A percentile compares a stretch with the other conserved stretches of the same genome.
These are phyloP conservation scores for Pleurotus djamor DNA, from an alignment of 768 basidiomycete genomes.

Conservation along the genomic window DNA sequence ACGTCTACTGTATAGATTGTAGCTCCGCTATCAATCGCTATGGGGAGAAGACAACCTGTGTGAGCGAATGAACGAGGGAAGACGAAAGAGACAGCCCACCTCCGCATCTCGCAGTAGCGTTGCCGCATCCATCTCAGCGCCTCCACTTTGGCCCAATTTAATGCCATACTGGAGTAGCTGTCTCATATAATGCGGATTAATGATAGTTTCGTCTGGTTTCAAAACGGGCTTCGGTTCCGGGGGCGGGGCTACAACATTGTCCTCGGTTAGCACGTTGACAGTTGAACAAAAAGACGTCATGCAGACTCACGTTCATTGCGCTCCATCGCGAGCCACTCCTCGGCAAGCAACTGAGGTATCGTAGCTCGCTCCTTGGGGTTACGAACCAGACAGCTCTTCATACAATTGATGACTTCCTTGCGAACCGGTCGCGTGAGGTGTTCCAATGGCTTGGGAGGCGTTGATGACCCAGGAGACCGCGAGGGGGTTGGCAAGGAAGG, in stretches of 20 bases:
- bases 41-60: conserved; percentile 3
- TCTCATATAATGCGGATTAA: conserved; percentile 78
- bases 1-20: conserved; percentile 37
- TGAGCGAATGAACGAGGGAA: not conserved
- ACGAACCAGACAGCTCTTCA: conserved; percentile 79
- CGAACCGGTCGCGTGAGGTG: conserved; percentile 73
- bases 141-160: conserved; percentile 45
- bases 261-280: not conserved
- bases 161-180: conserved; percentile 75
- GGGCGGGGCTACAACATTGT: conserved; percentile 19
- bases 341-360: conserved; percentile 82
- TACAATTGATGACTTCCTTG: conserved; percentile 72
- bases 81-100: conserved; percentile 31
- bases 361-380: conserved; percentile 82
- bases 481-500: conserved; percentile 43
- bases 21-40: conserved; percentile 69
- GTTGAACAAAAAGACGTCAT: not conserved
- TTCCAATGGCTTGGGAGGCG: conserved; percentile 57
- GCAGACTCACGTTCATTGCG: conserved; percentile 46
- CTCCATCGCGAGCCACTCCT: conserved; percentile 69
- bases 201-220: conserved; percentile 61
- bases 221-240: conserved; percentile 21
- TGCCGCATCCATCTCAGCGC: conserved; percentile 41
- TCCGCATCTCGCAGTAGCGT: conserved; percentile 51
- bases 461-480: conserved; percentile 22